Percentiles rank a stretch among this genome's conserved stretches.
These are phyloP conservation scores for Juncus effusus DNA, from an alignment of 176 grass and related monocot species.

Conservation along the genomic window DNA sequence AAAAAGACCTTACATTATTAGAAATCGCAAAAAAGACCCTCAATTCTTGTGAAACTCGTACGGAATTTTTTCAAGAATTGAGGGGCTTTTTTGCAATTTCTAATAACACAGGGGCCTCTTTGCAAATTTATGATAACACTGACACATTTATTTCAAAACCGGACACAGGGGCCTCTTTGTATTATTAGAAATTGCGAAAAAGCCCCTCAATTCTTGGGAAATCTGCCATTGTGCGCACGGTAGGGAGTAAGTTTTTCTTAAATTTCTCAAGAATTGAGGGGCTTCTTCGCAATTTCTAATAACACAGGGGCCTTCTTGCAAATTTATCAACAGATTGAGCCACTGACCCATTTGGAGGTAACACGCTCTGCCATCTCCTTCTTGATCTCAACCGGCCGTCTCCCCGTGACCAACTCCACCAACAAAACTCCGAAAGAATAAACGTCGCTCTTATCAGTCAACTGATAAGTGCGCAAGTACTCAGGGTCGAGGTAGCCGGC, in stretches of 20 bases:
- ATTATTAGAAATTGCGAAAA: neutral
- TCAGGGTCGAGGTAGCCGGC: constrained; percentile 72
- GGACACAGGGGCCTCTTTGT: constrained; percentile 35
- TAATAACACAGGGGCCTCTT: too few species aligned
- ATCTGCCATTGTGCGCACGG: neutral
- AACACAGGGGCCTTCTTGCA: too few species aligned
- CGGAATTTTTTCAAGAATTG: neutral
- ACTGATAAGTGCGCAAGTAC: constrained; percentile 66
- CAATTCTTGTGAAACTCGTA: neutral
- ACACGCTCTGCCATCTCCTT: constrained; percentile 46
- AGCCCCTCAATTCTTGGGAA: constrained; percentile 1
- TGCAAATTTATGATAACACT: too few species aligned
- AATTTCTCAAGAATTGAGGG: neutral
- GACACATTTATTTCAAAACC: constrained; percentile 71
- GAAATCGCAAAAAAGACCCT: neutral
- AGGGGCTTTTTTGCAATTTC: too few species aligned
- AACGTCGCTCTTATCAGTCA: constrained; percentile 65
- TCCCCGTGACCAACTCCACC: constrained; percentile 61
- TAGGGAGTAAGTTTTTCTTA: neutral
- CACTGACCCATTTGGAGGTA: constrained; percentile 67
- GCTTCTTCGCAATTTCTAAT: too few species aligned
- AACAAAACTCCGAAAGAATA: constrained; percentile 67
- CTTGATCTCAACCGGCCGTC: constrained; percentile 52
- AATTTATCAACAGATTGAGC: neutral
- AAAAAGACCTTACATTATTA: constrained; percentile 10